A percentile compares a stretch with the other conserved stretches of the same genome.
Conservation (phyloP, 345 rosid genomes). For the Populus simonii region DNA sequence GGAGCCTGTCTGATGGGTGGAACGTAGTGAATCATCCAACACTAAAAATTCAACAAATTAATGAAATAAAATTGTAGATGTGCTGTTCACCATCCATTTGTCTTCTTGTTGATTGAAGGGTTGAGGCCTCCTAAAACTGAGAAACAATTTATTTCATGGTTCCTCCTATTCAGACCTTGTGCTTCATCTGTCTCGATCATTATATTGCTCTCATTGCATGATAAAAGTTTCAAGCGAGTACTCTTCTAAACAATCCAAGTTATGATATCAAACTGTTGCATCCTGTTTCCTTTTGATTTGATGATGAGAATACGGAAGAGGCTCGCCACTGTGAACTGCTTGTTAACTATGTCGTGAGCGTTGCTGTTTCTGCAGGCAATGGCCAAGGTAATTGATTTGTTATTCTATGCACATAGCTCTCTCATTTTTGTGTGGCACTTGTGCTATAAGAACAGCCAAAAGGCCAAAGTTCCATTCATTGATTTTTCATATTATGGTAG, state of each 20-base stretch:
- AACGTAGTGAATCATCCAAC: neutral
- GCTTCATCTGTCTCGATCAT: neutral
- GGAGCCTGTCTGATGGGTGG: neutral
- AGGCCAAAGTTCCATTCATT: neutral
- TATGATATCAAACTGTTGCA: neutral
- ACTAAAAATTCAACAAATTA: neutral
- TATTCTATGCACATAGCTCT: neutral
- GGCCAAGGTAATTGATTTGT: neutral
- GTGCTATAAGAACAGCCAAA: neutral
- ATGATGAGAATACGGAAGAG: neutral
- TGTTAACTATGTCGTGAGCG: neutral
- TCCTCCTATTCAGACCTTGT: neutral
- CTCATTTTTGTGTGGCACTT: neutral
- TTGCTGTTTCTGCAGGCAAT: neutral
- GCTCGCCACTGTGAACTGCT: neutral
- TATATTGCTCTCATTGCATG: neutral
- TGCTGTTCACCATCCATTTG: neutral
- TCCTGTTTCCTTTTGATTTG: neutral
- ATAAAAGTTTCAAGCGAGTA: neutral
- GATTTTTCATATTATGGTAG: neutral
- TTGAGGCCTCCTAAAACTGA: neutral
- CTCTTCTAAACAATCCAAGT: neutral
- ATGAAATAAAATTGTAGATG: neutral
- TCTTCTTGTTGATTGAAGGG: neutral
- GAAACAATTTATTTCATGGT: neutral